Evolutionary conservation across 495 filamentous ascomycete genomes (phyloP), one percentile per base, ranked within the genome.

Genomic region (Wilcoxina mikolae): DNA sequence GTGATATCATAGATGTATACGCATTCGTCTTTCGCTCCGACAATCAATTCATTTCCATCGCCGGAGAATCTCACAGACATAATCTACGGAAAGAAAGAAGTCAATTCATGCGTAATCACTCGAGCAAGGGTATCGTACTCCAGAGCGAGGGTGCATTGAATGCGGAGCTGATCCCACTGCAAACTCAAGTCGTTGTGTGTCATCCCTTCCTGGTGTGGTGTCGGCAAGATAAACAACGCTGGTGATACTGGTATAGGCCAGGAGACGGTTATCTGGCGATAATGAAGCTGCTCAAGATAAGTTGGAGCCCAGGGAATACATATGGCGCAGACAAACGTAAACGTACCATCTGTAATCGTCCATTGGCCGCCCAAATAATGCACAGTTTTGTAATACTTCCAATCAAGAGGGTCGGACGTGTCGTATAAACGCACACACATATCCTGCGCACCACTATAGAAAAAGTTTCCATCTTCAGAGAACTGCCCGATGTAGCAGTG

Each of bases 301-400:
- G n/a, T n/a, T n/a, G n/a, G n/a, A n/a, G n/a, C n/a, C n/a, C n/a
- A n/a, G n/a, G n/a, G n/a, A n/a, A n/a, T n/a, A n/a, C n/a, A n/a
- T n/a, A n/a, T n/a, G n/a, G n/a, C n/a, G n/a, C n/a, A n/a, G n/a
- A n/a, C n/a, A n/a, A n/a, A n/a, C n/a, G n/a, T n/a, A n/a, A n/a
- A n/a, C n/a, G n/a, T n/a, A n/a, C n/a, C 90, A 71, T 98, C 91
- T 10, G 90, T 98, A 59, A 98, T 83, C 2, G 90, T 96, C 91
- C 91, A 98, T 57, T 83, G 79, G 2, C 87, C 91, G 53, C 78
- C 82, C 2, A 85, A 84, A 69, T 94, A 94, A 18, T 76, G 69
- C 9, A 90, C 87, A 0, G 85, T 89, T 69, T 95, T 96, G 70
- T 95, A 95, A 66, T 95, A 88, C 61, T 81, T 82, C 91, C 91